A percentile compares a stretch with the other conserved stretches of the same genome.
Evolutionary conservation across 805 yeast species (phyloP).

Genomic region (Ogataea henricii): DNA sequence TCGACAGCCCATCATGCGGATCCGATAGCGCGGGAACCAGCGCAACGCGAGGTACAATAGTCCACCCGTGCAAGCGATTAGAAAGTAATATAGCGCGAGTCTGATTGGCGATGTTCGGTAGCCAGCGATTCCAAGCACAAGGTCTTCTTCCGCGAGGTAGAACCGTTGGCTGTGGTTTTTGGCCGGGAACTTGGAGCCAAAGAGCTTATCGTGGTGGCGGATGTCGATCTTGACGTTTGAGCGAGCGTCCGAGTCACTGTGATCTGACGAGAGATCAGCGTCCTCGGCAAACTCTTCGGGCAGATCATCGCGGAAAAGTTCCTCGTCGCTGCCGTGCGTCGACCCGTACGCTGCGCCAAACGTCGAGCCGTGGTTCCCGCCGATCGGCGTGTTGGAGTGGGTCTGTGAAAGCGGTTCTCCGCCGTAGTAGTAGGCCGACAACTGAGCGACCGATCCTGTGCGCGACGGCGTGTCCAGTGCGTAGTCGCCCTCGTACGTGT

Average conservation of each 20-base stretch:
- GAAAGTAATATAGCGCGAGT: conserved; percentile 46
- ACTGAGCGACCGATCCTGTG: conserved; percentile 2
- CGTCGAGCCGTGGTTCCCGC: not conserved
- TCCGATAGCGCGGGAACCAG: conserved; percentile 83
- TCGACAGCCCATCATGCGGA: conserved; percentile 63
- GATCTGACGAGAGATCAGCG: conserved; percentile 19
- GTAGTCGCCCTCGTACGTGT: conserved; percentile 53
- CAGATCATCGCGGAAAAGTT: conserved; percentile 17
- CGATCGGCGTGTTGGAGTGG: not conserved
- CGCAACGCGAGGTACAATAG: conserved; percentile 69
- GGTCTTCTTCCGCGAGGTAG: conserved; percentile 93
- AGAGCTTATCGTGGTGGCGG: conserved; percentile 45
- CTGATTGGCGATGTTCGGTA: conserved; percentile 58
- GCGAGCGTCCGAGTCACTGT: conserved; percentile 13
- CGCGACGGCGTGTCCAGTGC: conserved; percentile 19
- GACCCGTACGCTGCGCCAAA: conserved; percentile 15
- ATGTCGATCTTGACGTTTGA: conserved; percentile 28
- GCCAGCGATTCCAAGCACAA: conserved; percentile 94
- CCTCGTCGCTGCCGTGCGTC: conserved; percentile 22
- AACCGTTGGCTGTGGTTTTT: conserved; percentile 67
- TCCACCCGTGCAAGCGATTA: conserved; percentile 68
- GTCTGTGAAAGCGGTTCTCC: not conserved
- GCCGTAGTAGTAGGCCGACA: conserved; percentile 1
- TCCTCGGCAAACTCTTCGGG: conserved; percentile 24
- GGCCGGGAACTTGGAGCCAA: conserved; percentile 42